phyloP scores from a whole-genome alignment of 805 yeast species.

The Hyphopichia homilentoma region DNA sequence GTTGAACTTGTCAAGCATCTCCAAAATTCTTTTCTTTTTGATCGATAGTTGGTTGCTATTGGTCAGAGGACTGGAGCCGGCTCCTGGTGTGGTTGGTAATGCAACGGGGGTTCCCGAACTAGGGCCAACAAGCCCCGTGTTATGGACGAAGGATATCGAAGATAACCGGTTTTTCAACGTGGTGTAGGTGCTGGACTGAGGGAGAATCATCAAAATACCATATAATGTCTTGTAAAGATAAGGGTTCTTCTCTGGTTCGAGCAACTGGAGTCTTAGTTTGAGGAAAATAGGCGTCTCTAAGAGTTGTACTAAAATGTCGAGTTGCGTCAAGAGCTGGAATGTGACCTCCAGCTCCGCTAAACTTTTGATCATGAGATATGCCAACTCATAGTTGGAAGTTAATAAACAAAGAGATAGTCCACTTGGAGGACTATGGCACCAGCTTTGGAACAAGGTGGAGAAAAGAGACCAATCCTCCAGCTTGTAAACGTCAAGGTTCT shows the following conservation, averaged over 20 bases:
- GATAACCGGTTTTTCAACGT: constrained; percentile 73
- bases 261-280: constrained; percentile 76
- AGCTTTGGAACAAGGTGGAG: constrained; percentile 72
- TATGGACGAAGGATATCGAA: constrained; percentile 46
- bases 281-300: constrained; percentile 92
- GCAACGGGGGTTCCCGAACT: constrained; percentile 13
- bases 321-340: constrained; percentile 74
- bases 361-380: constrained; percentile 76
- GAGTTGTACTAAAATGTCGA: constrained; percentile 85
- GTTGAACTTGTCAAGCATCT: constrained; percentile 38
- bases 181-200: constrained; percentile 89
- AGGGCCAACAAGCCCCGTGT: constrained; percentile 9
- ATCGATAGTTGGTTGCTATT: constrained; percentile 28
- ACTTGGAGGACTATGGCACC: constrained; percentile 92
- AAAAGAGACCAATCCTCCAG: constrained; percentile 67
- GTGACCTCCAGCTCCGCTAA: constrained; percentile 80
- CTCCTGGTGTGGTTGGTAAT: constrained; percentile 11
- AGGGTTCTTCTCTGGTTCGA: constrained; percentile 82
- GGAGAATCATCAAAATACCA: constrained; percentile 89
- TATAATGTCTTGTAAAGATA: constrained; percentile 81
- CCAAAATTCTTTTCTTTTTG: constrained; percentile 35
- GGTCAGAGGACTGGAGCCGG: constrained; percentile 13
- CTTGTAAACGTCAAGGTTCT: constrained; percentile 48
- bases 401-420: constrained; percentile 79
- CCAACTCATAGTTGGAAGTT: constrained; percentile 84